A percentile compares a stretch with the other conserved stretches of the same genome.
Conservation (phyloP, 805 yeast genomes). For the Kregervanrija pseudodelftensis region DNA sequence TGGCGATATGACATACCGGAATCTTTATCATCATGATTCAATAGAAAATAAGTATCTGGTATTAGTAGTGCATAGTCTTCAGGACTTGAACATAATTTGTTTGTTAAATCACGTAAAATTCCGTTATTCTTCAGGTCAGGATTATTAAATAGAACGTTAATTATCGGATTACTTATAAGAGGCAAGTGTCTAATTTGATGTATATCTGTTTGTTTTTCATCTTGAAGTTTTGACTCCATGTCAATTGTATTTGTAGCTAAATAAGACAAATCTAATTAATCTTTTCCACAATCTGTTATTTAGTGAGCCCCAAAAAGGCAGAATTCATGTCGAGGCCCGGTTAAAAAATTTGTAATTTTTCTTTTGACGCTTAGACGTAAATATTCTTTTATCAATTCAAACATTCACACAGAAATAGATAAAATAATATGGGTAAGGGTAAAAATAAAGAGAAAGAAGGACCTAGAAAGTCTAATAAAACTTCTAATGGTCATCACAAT, state of each 20-base stretch:
- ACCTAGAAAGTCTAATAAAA: conserved; percentile 25
- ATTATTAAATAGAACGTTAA: conserved; percentile 61
- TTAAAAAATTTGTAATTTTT: too few species aligned
- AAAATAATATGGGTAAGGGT: conserved; percentile 41
- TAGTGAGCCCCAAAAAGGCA: too few species aligned
- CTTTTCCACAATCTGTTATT: too few species aligned
- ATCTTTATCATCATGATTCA: conserved; percentile 32
- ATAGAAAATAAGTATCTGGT: conserved; percentile 48
- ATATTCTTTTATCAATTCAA: not conserved
- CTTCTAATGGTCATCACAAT: conserved; percentile 51
- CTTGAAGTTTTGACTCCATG: too few species aligned
- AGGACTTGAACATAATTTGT: conserved; percentile 35
- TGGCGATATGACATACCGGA: conserved; percentile 37
- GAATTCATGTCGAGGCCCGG: too few species aligned
- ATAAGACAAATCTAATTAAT: too few species aligned
- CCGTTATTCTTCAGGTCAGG: conserved; percentile 44
- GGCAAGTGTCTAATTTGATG: too few species aligned
- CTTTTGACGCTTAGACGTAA: too few species aligned
- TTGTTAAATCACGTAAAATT: conserved; percentile 36
- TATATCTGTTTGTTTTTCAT: too few species aligned
- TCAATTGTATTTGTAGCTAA: too few species aligned
- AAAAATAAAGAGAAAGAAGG: conserved; percentile 39
- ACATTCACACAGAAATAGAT: not conserved
- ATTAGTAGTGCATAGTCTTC: conserved; percentile 53
- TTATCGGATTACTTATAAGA: conserved; percentile 41